Evolutionary conservation across 805 yeast genomes (phyloP), one percentile per base, ranked within the genome.

Genomic region (Candida ulmi): DNA sequence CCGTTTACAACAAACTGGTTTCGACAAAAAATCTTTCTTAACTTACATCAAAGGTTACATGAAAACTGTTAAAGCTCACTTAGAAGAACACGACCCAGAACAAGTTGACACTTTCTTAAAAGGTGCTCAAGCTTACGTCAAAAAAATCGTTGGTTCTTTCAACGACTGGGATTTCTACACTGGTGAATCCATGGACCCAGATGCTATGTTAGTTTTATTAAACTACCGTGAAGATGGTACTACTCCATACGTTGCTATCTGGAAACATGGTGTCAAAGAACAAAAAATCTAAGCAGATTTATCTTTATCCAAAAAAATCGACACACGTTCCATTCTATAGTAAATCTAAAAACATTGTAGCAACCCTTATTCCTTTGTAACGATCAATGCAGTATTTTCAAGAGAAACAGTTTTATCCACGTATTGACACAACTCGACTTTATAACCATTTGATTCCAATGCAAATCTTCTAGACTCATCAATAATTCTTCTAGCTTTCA

Each of bases 161-260:
- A 84, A 83, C 66, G 99, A 93, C 81, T 93, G 95, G 95, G 99
- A 93, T 67, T 93, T 93, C 80, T 93, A 72, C 90, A 91, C 96
- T 57, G 98, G 99, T 78, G 98, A 91, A 78, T 85, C 96, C 66
- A 93, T 93, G 99, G 97, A 93, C 81, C 99, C 99, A 69, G 99
- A 93, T 72, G 99, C 83, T 58, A 93, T 93, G 99, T 73, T 93
- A 65, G 88, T 88, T 57, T 80, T 93, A 69, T 85, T 93, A 72
- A 93, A 93, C 95, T 93, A 91, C 88, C 95, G 99, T 76, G 99
- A 93, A 78, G 98, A 93, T 68, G 99, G 99, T 77, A 76, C 81
- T 60, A 93, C 99, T 58, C 99, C 99, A 65, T 93, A 66, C 75
- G 93, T 91, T 63, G 88, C 90, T 54, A 82, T 90, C 83, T 93